Conservation (phyloP, 495 filamentous ascomycete genomes). For the Podospora pseudocomata region DNA sequence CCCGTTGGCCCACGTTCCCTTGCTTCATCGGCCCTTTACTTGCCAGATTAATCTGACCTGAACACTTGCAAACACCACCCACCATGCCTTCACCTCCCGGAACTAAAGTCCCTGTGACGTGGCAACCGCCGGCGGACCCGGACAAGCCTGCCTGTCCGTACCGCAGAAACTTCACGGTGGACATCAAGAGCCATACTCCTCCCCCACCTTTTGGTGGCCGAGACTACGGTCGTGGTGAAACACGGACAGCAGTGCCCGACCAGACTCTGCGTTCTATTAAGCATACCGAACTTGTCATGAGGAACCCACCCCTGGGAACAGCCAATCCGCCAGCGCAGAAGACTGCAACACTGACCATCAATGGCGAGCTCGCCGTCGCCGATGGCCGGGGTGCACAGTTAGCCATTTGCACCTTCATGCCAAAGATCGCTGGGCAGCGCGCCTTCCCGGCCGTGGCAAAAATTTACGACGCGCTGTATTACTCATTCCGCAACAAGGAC, state of each 20-base stretch:
- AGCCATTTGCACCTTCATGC: slow-evolving; percentile 7
- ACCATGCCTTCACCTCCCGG: too few relatives aligned
- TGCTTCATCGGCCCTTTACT: too few relatives aligned
- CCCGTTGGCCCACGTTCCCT: too few relatives aligned
- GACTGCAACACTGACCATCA: not conserved
- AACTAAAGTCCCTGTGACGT: not conserved
- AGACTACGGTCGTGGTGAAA: slow-evolving; percentile 5
- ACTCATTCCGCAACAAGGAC: slow-evolving; percentile 8
- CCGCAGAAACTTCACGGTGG: slow-evolving; percentile 6
- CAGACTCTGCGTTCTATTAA: not conserved
- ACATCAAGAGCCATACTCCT: slow-evolving; percentile 12
- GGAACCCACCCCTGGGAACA: not conserved
- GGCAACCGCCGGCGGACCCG: slow-evolving; percentile 8
- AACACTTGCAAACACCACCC: too few relatives aligned
- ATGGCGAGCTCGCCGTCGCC: not conserved
- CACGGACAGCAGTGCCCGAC: not conserved
- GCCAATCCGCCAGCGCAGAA: not conserved
- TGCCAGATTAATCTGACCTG: too few relatives aligned
- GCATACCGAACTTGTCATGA: slow-evolving; percentile 5
- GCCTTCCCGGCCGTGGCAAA: slow-evolving; percentile 18
- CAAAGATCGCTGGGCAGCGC: not conserved
- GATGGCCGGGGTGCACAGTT: slow-evolving; percentile 5
- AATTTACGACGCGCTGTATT: slow-evolving; percentile 24
- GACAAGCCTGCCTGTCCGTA: slow-evolving; percentile 14
- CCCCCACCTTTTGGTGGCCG: slow-evolving; percentile 13